Evolutionary conservation across 306 rosid species (phyloP), one percentile per base, ranked within the genome.

Genomic region (Purshia tridentata): DNA sequence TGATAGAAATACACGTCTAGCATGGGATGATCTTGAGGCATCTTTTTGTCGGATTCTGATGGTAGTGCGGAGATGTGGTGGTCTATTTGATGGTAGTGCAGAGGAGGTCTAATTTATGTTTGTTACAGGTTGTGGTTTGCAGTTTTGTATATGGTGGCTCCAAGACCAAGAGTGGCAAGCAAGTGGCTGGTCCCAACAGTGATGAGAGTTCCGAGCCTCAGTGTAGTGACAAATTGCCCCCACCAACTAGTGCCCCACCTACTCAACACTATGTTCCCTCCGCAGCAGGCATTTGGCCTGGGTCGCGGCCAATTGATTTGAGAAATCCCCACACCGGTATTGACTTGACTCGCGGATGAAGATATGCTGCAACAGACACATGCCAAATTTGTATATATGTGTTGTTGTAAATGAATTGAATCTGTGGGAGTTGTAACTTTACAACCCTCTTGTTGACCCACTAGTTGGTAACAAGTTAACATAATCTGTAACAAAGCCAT

Each of bases 331-430:
- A 88, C 79, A 86, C 90, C 0, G 98, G 99, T 71, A 90, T 95
- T 58, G 99, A 95, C 87, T 81, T 91, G 91, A 95, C 77, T 55
- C 96, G 95, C 8, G 98, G 98, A 44, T 91, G 88, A 89, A 73
- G 58, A 65, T 67, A 75, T 71, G 61, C 76, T 69, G 81, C 79
- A 76, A 87, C 82, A 84, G 86, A 81, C 82, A 80, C 85, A 81
- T 84, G 81, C 62, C 81, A 72, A 84, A 81, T 89, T 86, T 89
- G 93, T 90, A 86, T 82, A 86, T 77, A 79, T 80, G 81, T 87
- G 81, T 82, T 78, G 87, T 81, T 87, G 97, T 86, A 87, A 78
- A 93, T 84, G 80, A 79, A 70, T 74, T 48, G 76, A 76, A 79
- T 75, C 78, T 80, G 81, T 78, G 80, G 77, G 85, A 86, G 70